phyloP scores from a whole-genome alignment of 805 yeast species.

The Hanseniaspora vineae region DNA sequence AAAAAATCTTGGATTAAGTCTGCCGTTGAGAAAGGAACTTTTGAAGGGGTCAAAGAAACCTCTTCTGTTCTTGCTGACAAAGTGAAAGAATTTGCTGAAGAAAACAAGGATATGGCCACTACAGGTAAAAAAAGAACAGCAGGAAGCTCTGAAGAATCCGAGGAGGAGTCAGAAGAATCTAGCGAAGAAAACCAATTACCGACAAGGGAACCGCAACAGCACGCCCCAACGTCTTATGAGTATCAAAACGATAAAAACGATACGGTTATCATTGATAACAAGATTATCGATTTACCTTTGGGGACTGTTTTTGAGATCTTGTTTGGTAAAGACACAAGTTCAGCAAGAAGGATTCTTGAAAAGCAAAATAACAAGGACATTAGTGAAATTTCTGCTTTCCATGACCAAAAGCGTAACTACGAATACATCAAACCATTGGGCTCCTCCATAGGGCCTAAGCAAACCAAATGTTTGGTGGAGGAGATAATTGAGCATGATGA shows the following conservation, averaged over 20 bases:
- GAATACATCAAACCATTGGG: constrained; percentile 46
- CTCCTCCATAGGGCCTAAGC: constrained; percentile 60
- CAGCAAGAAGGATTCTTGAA: constrained; percentile 33
- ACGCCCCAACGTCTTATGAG: constrained; percentile 31
- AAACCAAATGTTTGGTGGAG: constrained; percentile 47
- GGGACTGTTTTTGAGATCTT: constrained; percentile 48
- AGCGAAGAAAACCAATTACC: constrained; percentile 17
- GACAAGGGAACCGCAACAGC: constrained; percentile 26
- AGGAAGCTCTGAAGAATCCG: constrained; percentile 7
- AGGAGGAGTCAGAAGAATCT: constrained; percentile 5
- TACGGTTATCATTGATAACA: constrained; percentile 36
- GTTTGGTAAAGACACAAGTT: constrained; percentile 47
- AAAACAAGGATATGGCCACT: constrained; percentile 5
- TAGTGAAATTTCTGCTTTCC: constrained; percentile 35
- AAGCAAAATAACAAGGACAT: constrained; percentile 53
- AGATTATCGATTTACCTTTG: constrained; percentile 44
- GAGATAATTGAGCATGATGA: constrained; percentile 42
- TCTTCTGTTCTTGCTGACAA: constrained; percentile 35
- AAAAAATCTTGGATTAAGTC: constrained; percentile 70
- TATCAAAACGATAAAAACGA: constrained; percentile 38
- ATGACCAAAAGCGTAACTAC: constrained; percentile 32
- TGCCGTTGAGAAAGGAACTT: constrained; percentile 62
- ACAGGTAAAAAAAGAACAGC: constrained; percentile 7
- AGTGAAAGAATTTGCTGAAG: constrained; percentile 25
- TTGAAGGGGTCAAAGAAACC: constrained; percentile 58